Evolutionary conservation across 768 basidiomycete genomes (phyloP).

Genomic region (Hericium alpestre): DNA sequence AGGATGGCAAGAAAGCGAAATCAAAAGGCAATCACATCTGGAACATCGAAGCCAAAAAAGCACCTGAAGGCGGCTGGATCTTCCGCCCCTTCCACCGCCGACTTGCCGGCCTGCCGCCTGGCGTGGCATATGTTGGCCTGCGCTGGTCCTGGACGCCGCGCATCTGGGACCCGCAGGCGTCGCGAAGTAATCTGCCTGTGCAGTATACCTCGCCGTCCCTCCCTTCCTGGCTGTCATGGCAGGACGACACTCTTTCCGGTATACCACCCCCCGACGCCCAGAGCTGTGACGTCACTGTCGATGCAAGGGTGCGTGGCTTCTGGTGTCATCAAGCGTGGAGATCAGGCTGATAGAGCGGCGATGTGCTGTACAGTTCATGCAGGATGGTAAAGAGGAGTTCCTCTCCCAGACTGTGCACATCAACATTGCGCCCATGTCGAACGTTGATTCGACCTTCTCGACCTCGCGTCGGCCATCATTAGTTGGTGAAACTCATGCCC

Average conservation of each 20-base stretch:
- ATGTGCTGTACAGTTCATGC: constrained; percentile 37
- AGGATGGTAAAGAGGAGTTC: constrained; percentile 66
- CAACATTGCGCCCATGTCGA: constrained; percentile 58
- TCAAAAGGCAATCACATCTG: constrained; percentile 99
- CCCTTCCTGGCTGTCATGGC: constrained; percentile 85
- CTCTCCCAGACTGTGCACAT: constrained; percentile 60
- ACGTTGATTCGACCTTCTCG: constrained; percentile 32
- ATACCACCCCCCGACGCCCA: constrained; percentile 69
- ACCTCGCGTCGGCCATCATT: constrained; percentile 38
- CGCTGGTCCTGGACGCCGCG: constrained; percentile 87
- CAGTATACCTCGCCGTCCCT: constrained; percentile 70
- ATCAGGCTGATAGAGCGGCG: background rate
- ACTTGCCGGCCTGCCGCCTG: constrained; percentile 74
- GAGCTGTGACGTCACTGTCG: constrained; percentile 62
- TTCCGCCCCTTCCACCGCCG: constrained; percentile 85
- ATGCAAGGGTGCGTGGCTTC: constrained; percentile 51
- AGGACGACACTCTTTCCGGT: constrained; percentile 69
- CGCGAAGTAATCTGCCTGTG: constrained; percentile 70
- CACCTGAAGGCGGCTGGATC: constrained; percentile 64
- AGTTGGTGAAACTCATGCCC: constrained; percentile 25
- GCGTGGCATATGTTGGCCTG: constrained; percentile 71
- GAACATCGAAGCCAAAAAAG: constrained; percentile 93
- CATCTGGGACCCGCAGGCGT: constrained; percentile 94
- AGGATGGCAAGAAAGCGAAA: constrained; percentile 98
- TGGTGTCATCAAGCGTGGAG: background rate